Evolutionary conservation across 306 rosid species (phyloP).

Genomic region (Quercus glauca): DNA sequence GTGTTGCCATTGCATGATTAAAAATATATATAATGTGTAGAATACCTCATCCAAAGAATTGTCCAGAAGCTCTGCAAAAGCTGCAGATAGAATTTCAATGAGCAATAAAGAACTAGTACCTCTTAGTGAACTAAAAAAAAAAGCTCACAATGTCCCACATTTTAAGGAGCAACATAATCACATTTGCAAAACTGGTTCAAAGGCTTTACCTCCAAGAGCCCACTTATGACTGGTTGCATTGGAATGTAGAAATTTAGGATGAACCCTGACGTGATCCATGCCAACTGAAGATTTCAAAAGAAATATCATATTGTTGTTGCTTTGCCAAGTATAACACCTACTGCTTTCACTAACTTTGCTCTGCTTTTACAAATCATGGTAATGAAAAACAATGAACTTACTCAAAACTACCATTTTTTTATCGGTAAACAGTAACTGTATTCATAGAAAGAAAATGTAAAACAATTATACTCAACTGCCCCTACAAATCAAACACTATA

Average conservation of each 20-base stretch:
- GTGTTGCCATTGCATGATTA: not conserved
- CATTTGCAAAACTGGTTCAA: not conserved
- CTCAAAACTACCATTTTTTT: not conserved
- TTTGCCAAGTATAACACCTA: not conserved
- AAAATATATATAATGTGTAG: not conserved
- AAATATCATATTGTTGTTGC: constrained; percentile 13
- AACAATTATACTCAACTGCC: too few species aligned
- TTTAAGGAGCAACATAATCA: constrained; percentile 12
- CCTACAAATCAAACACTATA: too few species aligned
- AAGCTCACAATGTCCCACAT: not conserved
- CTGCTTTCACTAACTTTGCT: not conserved
- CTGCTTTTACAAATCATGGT: not conserved
- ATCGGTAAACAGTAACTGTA: too few species aligned
- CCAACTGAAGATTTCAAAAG: constrained; percentile 65
- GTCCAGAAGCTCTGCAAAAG: constrained; percentile 96
- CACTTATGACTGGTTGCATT: constrained; percentile 99
- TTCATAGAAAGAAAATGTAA: too few species aligned
- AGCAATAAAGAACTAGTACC: constrained; percentile 17
- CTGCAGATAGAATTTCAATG: constrained; percentile 48
- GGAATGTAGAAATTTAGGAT: constrained; percentile 95
- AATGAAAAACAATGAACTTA: not conserved
- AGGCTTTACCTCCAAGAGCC: constrained; percentile 90
- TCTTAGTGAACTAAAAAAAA: constrained; percentile 1
- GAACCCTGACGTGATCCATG: constrained; percentile 95
- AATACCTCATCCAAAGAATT: constrained; percentile 91